These are phyloP conservation scores for Sporothrix brunneoviolacea DNA, from an alignment of 2,329 filamentous ascomycete species.

Conservation along the genomic window DNA sequence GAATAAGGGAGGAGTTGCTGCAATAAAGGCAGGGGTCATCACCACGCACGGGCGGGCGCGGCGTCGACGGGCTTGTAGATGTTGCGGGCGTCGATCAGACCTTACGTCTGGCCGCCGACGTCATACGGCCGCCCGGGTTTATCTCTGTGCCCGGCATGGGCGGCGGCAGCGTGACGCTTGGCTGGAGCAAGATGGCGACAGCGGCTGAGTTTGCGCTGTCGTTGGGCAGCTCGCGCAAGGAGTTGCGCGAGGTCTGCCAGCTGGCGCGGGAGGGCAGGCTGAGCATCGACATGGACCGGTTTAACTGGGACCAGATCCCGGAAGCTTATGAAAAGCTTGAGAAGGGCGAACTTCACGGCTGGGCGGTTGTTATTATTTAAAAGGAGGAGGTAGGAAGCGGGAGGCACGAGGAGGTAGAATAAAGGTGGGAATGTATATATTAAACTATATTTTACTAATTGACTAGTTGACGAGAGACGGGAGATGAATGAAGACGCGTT, in stretches of 20 bases:
- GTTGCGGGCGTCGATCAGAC: neutral
- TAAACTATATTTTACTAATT: too few species aligned
- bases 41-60: neutral
- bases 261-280: conserved; percentile 3
- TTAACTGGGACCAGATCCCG: conserved; percentile 3
- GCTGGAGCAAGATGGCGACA: conserved; percentile 8
- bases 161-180: conserved; percentile 4
- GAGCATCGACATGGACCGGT: conserved; percentile 4
- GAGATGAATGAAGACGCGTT: too few species aligned
- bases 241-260: conserved; percentile 7
- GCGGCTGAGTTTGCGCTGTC: conserved; percentile 4
- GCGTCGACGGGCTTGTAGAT: neutral
- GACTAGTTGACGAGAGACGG: too few species aligned
- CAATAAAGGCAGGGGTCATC: too few species aligned
- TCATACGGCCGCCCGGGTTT: conserved; percentile 1
- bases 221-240: conserved; percentile 1
- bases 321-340: conserved; percentile 6
- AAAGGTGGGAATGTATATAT: too few species aligned
- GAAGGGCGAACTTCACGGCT: neutral
- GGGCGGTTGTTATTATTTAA: neutral
- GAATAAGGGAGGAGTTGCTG: too few species aligned
- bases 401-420: too few species aligned
- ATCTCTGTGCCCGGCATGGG: conserved; percentile 3
- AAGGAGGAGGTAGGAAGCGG: too few species aligned
- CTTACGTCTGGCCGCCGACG: conserved; percentile 2